Evolutionary conservation across 805 yeast genomes (phyloP), one percentile per base, ranked within the genome.

Genomic region (Peterozyma toletana): DNA sequence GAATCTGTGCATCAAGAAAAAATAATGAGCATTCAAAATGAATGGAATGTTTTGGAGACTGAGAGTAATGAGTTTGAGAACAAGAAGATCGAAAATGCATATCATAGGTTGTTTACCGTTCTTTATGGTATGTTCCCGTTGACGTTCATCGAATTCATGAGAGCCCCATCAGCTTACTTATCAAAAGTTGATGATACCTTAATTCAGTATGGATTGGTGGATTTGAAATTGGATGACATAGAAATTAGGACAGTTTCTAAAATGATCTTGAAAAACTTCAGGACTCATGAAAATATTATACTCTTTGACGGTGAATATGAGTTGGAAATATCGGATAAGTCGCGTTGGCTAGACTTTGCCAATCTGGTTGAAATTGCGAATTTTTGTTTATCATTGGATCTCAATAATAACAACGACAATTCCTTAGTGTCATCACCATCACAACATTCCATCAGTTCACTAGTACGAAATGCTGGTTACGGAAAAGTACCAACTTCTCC

Each of bases 51-150:
- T 35, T 16, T 39, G 35, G 17, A 45, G 21, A 29, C 21, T 29
- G 34, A 41, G 17, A 9, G 36, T 30, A 3, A 46, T 27, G 34
- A 31, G 34, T 13, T 13, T 41, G 34, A 3, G 5, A 36, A 21
- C 33, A 27, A 36, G 33, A 11, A 2, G 18, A 30, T 17, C 17
- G 37, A 43, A 37, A 10, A 27, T 16, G 35, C 39, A n/a, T 30
- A 27, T 42, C 48, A 16, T 30, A 49, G 68, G 37, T 53, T 77
- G n/a, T 68, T 68, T 42, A 68, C 77, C 1, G 57, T 77, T 21
- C 53, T 80, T 1, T 81, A 81, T 49, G 86, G 83, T 0, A 54
- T 80, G 11, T 80, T 68, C 47, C 86, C 86, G 0, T 54, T 67
- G 17, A 74, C 74, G 48, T 58, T 78, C 5, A 51, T 69, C 18